Base-by-base conservation (phyloP, 2,329 filamentous ascomycete species). In the Arthroderma sp. region DNA sequence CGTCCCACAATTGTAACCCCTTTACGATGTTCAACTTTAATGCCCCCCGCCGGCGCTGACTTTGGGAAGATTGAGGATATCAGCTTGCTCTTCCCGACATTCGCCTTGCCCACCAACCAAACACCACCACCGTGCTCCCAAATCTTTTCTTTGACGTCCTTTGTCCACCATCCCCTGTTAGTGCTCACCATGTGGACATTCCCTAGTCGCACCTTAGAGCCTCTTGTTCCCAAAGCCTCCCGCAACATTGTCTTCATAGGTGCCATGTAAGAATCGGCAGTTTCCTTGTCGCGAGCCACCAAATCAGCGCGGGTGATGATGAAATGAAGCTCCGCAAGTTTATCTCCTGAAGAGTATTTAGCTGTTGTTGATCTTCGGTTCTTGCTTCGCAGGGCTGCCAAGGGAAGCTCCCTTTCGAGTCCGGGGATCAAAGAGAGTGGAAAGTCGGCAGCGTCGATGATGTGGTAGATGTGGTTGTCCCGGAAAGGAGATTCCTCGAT, bases 21-120 rank as follows among this genome's bases (percentile, higher is more conserved):
- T 3, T 10, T 29, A 5, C 2, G n/a, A 30, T 29, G 30, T 27
- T 28, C 15, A 15, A 29, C 7, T 28, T 29, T 37, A 7, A 15
- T 28, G 7, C 10, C 22, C 27, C 34, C n/a, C 58, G 57, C 22
- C 53, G 57, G 41, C 48, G 71, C 72, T 28, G 78, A 80, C 70
- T 83, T 81, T 3, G 93, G 89, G 56, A 88, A 94, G 5, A 95
- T 78, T 4, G 80, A 76, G 54, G 91, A 81, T 49, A 96, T 94
- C 2, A 98, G 74, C 57, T 83, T 82, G 55, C 89, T 96, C 66
- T 98, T 98, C 27, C 91, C 93, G 2, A 96, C 93, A 58, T 98
- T 98, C 50, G 87, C 86, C 63, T 94, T 96, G n/a, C 91, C 91
- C 2, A 98, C 83, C 71, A 98, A 81, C 89, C 91, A 98, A 10